A percentile compares a stretch with the other conserved stretches of the same genome.
Evolutionary conservation across 2,329 filamentous ascomycete species (phyloP).

Genomic region (Paracoccidioides lutzii): DNA sequence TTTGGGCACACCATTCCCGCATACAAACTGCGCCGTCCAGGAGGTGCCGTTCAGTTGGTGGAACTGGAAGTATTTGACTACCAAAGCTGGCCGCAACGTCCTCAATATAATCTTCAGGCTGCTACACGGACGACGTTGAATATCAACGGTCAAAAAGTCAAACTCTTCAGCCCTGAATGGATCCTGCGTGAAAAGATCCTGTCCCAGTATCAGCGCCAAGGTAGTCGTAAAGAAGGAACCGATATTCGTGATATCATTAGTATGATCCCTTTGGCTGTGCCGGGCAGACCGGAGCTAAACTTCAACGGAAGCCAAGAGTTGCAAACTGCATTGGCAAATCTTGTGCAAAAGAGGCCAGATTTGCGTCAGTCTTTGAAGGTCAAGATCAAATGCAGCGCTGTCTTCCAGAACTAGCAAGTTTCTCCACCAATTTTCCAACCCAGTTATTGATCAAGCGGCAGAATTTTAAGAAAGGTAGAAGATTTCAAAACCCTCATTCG

Average conservation of each 20-base stretch:
- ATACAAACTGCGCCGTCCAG: slow-evolving; percentile 6
- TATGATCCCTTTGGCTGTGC: slow-evolving; percentile 5
- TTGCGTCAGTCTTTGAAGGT: slow-evolving; percentile 9
- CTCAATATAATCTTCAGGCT: slow-evolving; percentile 10
- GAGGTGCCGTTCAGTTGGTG: slow-evolving; percentile 2
- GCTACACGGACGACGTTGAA: slow-evolving; percentile 6
- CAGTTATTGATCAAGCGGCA: background rate
- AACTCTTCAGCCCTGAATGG: slow-evolving; percentile 12
- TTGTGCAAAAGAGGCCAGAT: slow-evolving; percentile 7
- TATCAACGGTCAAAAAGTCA: slow-evolving; percentile 9
- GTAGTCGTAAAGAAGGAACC: slow-evolving; percentile 8
- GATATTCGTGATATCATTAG: slow-evolving; percentile 10
- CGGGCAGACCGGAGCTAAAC: slow-evolving; percentile 11
- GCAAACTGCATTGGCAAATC: background rate
- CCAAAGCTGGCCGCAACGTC: slow-evolving; percentile 11
- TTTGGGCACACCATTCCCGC: slow-evolving; percentile 8
- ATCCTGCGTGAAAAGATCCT: slow-evolving; percentile 14
- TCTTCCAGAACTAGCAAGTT: slow-evolving; percentile 6
- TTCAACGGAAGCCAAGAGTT: slow-evolving; percentile 8
- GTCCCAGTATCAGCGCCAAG: slow-evolving; percentile 12
- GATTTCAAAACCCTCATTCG: background rate
- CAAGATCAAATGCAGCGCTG: slow-evolving; percentile 11
- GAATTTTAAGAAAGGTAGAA: background rate
- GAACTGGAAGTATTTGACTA: slow-evolving; percentile 9
- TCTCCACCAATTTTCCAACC: background rate